Base-by-base conservation (phyloP, 2,329 filamentous ascomycete genomes). In the Leptographium lundbergii region DNA sequence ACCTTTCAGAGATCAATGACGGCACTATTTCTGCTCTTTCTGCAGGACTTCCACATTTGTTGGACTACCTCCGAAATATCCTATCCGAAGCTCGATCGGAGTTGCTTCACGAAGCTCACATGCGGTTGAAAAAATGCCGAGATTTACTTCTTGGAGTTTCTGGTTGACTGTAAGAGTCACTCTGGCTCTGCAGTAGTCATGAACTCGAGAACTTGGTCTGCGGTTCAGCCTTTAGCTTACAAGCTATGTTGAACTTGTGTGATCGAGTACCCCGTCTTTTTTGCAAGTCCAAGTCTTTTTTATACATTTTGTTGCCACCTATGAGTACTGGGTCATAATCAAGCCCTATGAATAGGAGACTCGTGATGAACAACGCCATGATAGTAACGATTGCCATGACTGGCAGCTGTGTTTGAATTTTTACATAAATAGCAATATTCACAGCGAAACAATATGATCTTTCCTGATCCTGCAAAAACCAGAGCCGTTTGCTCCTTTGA, bases 91-190 rank as follows among this genome's bases (percentile, higher is more conserved):
- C 75, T 3, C 70, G 74, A 57, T 77, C 74, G 77, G 90, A 95
- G 72, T 68, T 96, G 53, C 72, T 95, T 61, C 81, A 87, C 54
- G 91, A 95, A 70, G 91, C 89, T 39, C 83, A 83, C 50, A 80
- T 81, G 36, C 74, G 91, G 63, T 71, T 95, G 66, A 80, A 78
- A 25, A 84, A 83, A 63, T 94, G 89, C 68, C 84, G 88, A 63
- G 79, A 82, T 54, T 68, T 77, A 34, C 11, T 57, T 4, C 29
- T 51, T 34, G 54, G 54, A 17, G 17, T 45, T 27, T 9, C 36
- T n/a, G 54, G 32, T 2, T 55, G 24, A 45, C 24, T 50, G 6
- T 50, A 39, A 36, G 22, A n/a, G 51, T 19, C 29, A n/a, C 27
- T 22, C 22, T 34, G 1, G 19, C 9, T 22, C 13, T 34, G 10